Conservation (phyloP, 805 yeast species). For the Kuraishia hungarica region DNA sequence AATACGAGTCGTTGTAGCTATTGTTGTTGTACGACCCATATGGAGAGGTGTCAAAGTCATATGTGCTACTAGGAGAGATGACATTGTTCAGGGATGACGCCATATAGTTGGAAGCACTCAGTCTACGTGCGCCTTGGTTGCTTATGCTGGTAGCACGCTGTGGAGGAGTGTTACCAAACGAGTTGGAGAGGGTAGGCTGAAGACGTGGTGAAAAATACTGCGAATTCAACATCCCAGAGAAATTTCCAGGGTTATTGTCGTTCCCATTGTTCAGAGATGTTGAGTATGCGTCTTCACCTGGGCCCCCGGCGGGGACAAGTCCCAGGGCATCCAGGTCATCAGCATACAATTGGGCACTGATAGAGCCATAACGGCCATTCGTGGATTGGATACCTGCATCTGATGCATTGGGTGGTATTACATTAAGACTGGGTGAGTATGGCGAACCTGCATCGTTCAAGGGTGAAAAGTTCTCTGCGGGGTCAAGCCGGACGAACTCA, state of each 20-base stretch:
- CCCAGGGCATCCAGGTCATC: slow-evolving; percentile 9
- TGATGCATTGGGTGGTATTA: not conserved
- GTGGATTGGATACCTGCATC: not conserved
- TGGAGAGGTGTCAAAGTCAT: slow-evolving; percentile 24
- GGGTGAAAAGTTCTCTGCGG: not conserved
- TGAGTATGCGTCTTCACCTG: slow-evolving; percentile 2
- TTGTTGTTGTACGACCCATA: slow-evolving; percentile 21
- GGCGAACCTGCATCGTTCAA: not conserved
- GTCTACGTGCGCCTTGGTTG: slow-evolving; percentile 14
- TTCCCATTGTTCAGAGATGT: not conserved
- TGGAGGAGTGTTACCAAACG: slow-evolving; percentile 9
- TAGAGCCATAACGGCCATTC: not conserved
- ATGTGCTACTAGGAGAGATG: slow-evolving; percentile 21
- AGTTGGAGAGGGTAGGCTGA: slow-evolving; percentile 9
- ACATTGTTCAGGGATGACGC: slow-evolving; percentile 22
- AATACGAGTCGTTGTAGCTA: slow-evolving; percentile 19
- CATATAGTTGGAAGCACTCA: slow-evolving; percentile 18
- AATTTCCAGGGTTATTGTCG: not conserved
- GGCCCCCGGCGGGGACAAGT: slow-evolving; percentile 2
- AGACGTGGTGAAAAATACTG: slow-evolving; percentile 21
- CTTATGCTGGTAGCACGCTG: slow-evolving; percentile 10
- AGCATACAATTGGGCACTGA: slow-evolving; percentile 2
- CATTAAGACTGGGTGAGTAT: not conserved
- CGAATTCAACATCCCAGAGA: slow-evolving; percentile 7
- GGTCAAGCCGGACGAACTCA: not conserved